A percentile compares a stretch with the other conserved stretches of the same genome.
Evolutionary conservation across 2,329 filamentous ascomycete genomes (phyloP).

Genomic region (Aspergillus sp.): DNA sequence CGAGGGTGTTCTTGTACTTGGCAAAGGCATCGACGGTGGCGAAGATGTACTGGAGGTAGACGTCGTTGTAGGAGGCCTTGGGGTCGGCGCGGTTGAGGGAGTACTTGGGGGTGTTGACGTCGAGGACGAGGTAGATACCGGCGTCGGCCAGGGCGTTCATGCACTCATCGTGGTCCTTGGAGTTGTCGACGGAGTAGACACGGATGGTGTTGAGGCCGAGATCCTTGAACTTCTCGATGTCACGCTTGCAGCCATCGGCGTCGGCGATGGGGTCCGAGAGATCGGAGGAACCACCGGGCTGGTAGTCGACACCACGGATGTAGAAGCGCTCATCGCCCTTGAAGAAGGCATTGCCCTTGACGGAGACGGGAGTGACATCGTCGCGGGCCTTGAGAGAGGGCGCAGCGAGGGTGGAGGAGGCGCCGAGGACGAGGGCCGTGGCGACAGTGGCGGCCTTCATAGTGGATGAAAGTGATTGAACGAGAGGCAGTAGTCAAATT

Average conservation of each 20-base stretch:
- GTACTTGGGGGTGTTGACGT: constrained; percentile 89
- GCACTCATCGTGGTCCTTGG: constrained; percentile 74
- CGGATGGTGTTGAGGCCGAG: constrained; percentile 88
- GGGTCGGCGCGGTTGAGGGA: constrained; percentile 78
- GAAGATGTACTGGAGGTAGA: constrained; percentile 82
- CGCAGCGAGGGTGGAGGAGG: constrained; percentile 47
- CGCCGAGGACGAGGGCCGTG: constrained; percentile 47
- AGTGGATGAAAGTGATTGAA: constrained; percentile 20
- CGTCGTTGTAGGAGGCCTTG: constrained; percentile 77
- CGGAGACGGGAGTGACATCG: constrained; percentile 55
- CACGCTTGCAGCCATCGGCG: constrained; percentile 67
- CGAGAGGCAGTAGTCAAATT: not conserved
- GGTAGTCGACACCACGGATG: constrained; percentile 60
- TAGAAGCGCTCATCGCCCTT: constrained; percentile 58
- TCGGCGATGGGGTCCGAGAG: constrained; percentile 75
- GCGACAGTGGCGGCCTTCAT: constrained; percentile 57
- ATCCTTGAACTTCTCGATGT: constrained; percentile 78
- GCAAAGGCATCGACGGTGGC: constrained; percentile 82
- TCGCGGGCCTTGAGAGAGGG: constrained; percentile 40
- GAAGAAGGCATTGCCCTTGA: constrained; percentile 68
- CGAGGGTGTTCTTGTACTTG: constrained; percentile 81
- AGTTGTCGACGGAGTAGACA: constrained; percentile 91
- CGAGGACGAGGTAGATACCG: constrained; percentile 87
- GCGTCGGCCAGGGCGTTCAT: constrained; percentile 78
- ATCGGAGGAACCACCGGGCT: constrained; percentile 63